Conservation (phyloP, 306 rosid species). For the Sindora glabra region DNA sequence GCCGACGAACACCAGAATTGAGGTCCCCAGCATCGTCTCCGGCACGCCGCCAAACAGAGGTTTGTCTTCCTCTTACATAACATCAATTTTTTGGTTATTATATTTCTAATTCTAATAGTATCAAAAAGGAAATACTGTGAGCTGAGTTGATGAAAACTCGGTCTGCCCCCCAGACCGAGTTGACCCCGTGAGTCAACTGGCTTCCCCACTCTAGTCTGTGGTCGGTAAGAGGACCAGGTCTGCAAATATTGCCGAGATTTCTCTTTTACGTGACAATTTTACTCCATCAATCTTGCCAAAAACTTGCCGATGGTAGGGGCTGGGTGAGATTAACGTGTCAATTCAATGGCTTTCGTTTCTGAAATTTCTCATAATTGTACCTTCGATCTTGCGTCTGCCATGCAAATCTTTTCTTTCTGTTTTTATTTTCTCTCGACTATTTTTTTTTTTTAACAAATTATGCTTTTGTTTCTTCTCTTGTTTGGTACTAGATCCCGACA, state of each 20-base stretch:
- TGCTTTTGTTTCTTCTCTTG: constrained; percentile 28
- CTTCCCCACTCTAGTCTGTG: background rate
- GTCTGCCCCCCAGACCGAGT: constrained; percentile 11
- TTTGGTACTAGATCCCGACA: no score
- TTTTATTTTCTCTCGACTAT: background rate
- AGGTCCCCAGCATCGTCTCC: constrained; percentile 55
- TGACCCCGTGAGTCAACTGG: constrained; percentile 27
- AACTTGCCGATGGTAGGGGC: background rate
- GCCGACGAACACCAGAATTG: constrained; percentile 59
- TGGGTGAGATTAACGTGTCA: constrained; percentile 31
- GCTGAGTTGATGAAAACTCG: constrained; percentile 11
- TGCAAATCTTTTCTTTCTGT: constrained; percentile 25
- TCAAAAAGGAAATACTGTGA: no score
- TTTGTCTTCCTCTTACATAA: constrained; percentile 29
- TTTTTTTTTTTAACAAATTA: constrained; percentile 12
- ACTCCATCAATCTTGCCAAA: background rate
- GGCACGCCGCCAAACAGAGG: constrained; percentile 43
- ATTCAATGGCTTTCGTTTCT: constrained; percentile 13
- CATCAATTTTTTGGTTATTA: background rate
- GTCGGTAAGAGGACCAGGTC: constrained; percentile 37
- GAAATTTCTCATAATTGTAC: constrained; percentile 23
- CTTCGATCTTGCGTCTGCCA: constrained; percentile 22
- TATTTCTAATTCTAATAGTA: no score
- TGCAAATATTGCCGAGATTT: constrained; percentile 24
- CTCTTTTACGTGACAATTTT: background rate